Percentiles rank a stretch among this genome's conserved stretches.
Evolutionary conservation across 1,284 basidiomycete genomes (phyloP).

Genomic region (Austroboletus niveus): DNA sequence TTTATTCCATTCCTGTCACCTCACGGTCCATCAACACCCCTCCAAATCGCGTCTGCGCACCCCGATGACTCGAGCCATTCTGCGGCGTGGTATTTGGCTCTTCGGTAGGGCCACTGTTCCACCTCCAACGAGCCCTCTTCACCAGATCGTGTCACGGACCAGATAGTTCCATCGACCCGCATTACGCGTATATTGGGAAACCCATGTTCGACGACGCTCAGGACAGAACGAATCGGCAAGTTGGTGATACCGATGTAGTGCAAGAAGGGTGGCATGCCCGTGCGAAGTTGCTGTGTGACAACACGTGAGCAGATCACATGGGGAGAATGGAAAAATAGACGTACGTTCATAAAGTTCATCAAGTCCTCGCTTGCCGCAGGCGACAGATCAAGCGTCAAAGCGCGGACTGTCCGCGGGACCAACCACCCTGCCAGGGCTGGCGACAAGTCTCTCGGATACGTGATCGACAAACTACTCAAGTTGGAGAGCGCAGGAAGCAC

Average conservation of each 20-base stretch:
- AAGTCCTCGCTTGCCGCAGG: conserved; percentile 37
- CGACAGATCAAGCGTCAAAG: conserved; percentile 50
- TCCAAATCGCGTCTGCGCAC: conserved; percentile 47
- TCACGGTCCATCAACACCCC: conserved; percentile 16
- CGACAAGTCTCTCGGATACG: conserved; percentile 61
- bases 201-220: conserved; percentile 50
- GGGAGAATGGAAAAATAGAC: conserved; percentile 28
- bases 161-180: conserved; percentile 52
- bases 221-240: conserved; percentile 44
- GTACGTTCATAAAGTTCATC: conserved; percentile 29
- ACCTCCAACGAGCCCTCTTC: conserved; percentile 36
- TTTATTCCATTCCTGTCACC: not conserved
- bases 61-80: conserved; percentile 66
- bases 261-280: conserved; percentile 53
- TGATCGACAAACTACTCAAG: conserved; percentile 53
- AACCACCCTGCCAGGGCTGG: conserved; percentile 66
- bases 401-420: conserved; percentile 54
- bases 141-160: conserved; percentile 41
- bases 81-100: conserved; percentile 48
- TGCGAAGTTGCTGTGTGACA: conserved; percentile 51
- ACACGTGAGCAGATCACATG: too few species aligned
- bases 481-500: conserved; percentile 57
- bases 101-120: conserved; percentile 55
- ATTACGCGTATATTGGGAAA: conserved; percentile 60
- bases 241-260: conserved; percentile 55